These are phyloP conservation scores for Tarenaya hassleriana DNA, from an alignment of 345 rosid species.

Conservation along the genomic window DNA sequence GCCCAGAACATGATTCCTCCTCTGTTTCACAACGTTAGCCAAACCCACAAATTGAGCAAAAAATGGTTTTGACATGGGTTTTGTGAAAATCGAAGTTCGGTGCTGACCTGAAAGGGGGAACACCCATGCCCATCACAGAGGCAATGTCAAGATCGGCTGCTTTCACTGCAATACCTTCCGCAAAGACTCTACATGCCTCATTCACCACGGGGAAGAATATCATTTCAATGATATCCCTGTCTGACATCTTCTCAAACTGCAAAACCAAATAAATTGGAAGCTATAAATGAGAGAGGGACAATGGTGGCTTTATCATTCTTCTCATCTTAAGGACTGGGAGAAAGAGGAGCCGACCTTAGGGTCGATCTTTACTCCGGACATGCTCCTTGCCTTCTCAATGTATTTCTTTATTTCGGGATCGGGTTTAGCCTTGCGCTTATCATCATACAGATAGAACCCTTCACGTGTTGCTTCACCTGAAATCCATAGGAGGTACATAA, in stretches of 20 bases:
- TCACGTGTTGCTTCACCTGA: slow-evolving; percentile 76
- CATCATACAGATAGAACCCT: slow-evolving; percentile 83
- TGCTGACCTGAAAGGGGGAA: slow-evolving; percentile 81
- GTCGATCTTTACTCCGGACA: slow-evolving; percentile 62
- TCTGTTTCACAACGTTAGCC: slow-evolving; percentile 36
- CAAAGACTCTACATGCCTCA: slow-evolving; percentile 87
- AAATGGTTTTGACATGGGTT: neutral
- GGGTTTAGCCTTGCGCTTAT: slow-evolving; percentile 75
- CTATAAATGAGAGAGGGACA: slow-evolving; percentile 5
- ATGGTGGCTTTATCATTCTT: neutral
- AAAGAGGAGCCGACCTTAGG: slow-evolving; percentile 50
- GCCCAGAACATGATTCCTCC: slow-evolving; percentile 99
- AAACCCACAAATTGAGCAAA: slow-evolving; percentile 10
- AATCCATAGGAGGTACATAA: slow-evolving; percentile 17
- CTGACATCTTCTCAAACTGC: slow-evolving; percentile 63
- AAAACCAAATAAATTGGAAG: slow-evolving; percentile 16
- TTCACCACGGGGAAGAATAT: slow-evolving; percentile 89
- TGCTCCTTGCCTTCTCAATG: slow-evolving; percentile 72
- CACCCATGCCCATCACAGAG: slow-evolving; percentile 90
- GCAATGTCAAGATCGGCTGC: slow-evolving; percentile 93
- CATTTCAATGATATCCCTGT: slow-evolving; percentile 90
- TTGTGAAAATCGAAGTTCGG: neutral
- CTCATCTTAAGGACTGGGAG: slow-evolving; percentile 4
- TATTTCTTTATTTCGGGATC: slow-evolving; percentile 76
- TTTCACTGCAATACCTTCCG: slow-evolving; percentile 90